phyloP scores from a whole-genome alignment of 768 basidiomycete species.

The Sporobolomyces pararoseus region DNA sequence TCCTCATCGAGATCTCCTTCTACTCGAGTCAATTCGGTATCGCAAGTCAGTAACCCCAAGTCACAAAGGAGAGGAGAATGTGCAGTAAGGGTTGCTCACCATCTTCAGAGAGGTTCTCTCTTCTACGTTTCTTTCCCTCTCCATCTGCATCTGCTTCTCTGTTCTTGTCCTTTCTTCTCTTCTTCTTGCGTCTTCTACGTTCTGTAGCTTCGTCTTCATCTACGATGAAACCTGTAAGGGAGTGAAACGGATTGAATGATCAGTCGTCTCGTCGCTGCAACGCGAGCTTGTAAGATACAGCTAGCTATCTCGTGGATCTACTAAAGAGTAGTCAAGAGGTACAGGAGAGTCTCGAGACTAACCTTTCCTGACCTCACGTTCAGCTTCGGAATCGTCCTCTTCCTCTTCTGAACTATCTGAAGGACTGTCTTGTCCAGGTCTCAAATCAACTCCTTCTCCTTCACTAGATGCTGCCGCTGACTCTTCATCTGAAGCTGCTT shows the following conservation, averaged over 20 bases:
- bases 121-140: constrained; percentile 16
- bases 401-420: constrained; percentile 37
- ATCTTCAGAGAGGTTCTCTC: constrained; percentile 29
- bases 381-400: constrained; percentile 36
- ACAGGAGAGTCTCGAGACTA: not conserved
- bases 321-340: not conserved
- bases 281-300: too few species aligned
- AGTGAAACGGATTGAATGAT: not conserved
- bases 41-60: too few species aligned
- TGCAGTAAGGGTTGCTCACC: constrained; percentile 12
- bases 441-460: constrained; percentile 27
- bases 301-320: not conserved
- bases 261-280: not conserved
- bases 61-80: too few species aligned
- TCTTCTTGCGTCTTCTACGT: constrained; percentile 23
- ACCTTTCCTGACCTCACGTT: constrained; percentile 34
- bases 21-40: not conserved
- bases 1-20: constrained; percentile 65
- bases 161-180: constrained; percentile 20
- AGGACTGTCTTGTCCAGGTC: constrained; percentile 9
- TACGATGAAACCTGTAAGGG: constrained; percentile 36
- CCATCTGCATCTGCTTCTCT: constrained; percentile 8
- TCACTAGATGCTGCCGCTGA: constrained; percentile 10
- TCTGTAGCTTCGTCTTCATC: constrained; percentile 35
- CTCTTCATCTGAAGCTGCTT: constrained; percentile 12